Evolutionary conservation across 2,329 filamentous ascomycete species (phyloP).

Genomic region (Teratosphaeriaceae sp.): DNA sequence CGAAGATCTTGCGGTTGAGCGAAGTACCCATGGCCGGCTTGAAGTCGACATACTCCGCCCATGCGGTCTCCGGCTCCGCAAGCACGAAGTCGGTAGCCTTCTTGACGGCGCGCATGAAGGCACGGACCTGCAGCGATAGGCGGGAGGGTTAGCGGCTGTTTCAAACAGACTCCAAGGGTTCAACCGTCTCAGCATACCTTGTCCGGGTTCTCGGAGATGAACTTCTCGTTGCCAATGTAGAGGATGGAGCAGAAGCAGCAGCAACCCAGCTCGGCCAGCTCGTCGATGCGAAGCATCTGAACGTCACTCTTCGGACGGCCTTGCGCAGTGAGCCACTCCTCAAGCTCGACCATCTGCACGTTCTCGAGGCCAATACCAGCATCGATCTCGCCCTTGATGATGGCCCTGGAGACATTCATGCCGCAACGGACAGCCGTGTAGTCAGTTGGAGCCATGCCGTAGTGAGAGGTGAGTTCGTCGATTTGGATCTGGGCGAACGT

Average conservation of each 20-base stretch:
- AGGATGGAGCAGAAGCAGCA: constrained; percentile 80
- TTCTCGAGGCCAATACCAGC: constrained; percentile 74
- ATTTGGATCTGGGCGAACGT: constrained; percentile 71
- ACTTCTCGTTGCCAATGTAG: constrained; percentile 71
- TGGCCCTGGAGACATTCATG: constrained; percentile 74
- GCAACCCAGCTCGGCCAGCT: constrained; percentile 71
- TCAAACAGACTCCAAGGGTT: no score
- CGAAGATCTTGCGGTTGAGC: constrained; percentile 72
- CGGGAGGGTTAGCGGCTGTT: no score
- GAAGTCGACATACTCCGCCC: constrained; percentile 62
- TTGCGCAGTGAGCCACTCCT: constrained; percentile 63
- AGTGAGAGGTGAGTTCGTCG: constrained; percentile 71
- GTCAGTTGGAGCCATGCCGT: constrained; percentile 64
- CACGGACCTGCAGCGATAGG: no score
- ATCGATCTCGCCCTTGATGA: constrained; percentile 65
- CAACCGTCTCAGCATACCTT: no score
- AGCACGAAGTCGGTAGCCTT: constrained; percentile 67
- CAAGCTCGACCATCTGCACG: constrained; percentile 76
- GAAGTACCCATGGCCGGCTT: constrained; percentile 63
- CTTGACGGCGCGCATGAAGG: constrained; percentile 69
- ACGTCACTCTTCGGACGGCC: constrained; percentile 60
- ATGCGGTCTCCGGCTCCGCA: constrained; percentile 55
- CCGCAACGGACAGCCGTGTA: constrained; percentile 73
- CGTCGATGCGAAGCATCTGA: constrained; percentile 74
- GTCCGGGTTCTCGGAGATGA: constrained; percentile 59